Percentiles rank a stretch among this genome's conserved stretches.
phyloP scores from a whole-genome alignment of 768 basidiomycete genomes.

The Cyclocybe aegerita region DNA sequence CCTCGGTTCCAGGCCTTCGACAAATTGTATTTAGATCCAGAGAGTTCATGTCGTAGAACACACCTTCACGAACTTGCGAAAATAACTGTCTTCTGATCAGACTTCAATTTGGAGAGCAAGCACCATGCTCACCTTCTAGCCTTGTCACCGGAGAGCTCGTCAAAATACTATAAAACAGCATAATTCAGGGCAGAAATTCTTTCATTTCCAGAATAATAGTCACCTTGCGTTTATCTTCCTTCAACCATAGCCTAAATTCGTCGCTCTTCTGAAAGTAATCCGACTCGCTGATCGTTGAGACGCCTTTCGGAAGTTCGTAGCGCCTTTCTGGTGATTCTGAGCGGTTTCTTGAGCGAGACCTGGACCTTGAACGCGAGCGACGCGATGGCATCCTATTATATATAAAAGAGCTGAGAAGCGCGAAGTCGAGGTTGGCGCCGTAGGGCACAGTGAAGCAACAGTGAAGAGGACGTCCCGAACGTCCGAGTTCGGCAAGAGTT shows the following conservation, averaged over 20 bases:
- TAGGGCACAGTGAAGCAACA: too few species aligned
- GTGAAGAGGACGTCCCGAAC: too few species aligned
- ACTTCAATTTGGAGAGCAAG: slow-evolving; percentile 17
- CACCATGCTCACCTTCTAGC: slow-evolving; percentile 60
- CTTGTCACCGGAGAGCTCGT: slow-evolving; percentile 79
- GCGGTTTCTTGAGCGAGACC: slow-evolving; percentile 28
- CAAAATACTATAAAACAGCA: slow-evolving; percentile 63
- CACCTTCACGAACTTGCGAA: slow-evolving; percentile 90
- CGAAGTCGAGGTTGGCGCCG: background rate
- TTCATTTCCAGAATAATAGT: background rate
- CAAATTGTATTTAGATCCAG: slow-evolving; percentile 1
- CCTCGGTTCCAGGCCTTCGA: slow-evolving; percentile 80
- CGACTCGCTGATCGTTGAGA: slow-evolving; percentile 68
- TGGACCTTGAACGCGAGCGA: slow-evolving; percentile 35
- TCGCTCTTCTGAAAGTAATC: slow-evolving; percentile 90
- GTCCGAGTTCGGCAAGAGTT: background rate
- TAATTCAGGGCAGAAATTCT: background rate
- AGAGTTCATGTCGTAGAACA: slow-evolving; percentile 1
- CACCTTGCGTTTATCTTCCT: slow-evolving; percentile 58
- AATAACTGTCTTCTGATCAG: slow-evolving; percentile 61
- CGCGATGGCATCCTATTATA: slow-evolving; percentile 31
- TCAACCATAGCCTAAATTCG: slow-evolving; percentile 88
- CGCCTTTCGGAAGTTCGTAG: slow-evolving; percentile 50
- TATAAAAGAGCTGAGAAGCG: background rate
- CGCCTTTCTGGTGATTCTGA: slow-evolving; percentile 46